Conservation (phyloP, 2,329 filamentous ascomycete genomes). For the Pseudogymnoascus sp. region DNA sequence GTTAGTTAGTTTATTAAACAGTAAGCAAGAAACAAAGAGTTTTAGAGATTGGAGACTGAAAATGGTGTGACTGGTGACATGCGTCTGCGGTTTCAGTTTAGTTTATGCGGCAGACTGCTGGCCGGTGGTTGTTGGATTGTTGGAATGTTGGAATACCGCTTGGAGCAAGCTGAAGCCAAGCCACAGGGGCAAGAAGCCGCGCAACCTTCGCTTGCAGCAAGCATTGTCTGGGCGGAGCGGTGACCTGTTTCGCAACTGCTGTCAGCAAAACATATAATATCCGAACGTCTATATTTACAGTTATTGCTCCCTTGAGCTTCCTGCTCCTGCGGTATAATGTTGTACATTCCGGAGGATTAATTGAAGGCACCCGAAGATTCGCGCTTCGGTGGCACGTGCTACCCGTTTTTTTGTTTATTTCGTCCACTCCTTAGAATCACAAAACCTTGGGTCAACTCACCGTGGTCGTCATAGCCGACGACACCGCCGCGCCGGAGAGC, state of each 20-base stretch:
- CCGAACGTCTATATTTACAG: not conserved
- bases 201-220: conserved; percentile 9
- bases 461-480: not conserved
- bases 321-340: conserved; percentile 6
- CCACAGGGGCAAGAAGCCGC: not conserved
- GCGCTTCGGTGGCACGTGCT: conserved; percentile 8
- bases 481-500: not conserved
- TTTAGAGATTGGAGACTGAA: not conserved
- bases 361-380: conserved; percentile 7
- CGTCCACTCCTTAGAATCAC: conserved; percentile 8
- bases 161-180: conserved; percentile 5
- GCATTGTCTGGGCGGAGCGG: conserved; percentile 7
- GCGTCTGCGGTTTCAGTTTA: not conserved
- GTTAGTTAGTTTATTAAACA: conserved; percentile 10
- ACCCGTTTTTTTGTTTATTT: conserved; percentile 7
- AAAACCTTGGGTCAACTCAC: not conserved
- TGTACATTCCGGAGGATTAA: conserved; percentile 2
- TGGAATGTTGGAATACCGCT: not conserved
- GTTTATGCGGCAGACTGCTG: not conserved
- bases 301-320: conserved; percentile 2
- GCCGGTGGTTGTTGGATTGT: not conserved
- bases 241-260: conserved; percentile 1
- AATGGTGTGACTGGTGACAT: not conserved
- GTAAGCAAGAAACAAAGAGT: conserved; percentile 10
- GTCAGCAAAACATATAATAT: conserved; percentile 11